Evolutionary conservation across 1,139 yeast genomes (phyloP), one percentile per base, ranked within the genome.

Genomic region (Yamadazyma atmosphaerica): DNA sequence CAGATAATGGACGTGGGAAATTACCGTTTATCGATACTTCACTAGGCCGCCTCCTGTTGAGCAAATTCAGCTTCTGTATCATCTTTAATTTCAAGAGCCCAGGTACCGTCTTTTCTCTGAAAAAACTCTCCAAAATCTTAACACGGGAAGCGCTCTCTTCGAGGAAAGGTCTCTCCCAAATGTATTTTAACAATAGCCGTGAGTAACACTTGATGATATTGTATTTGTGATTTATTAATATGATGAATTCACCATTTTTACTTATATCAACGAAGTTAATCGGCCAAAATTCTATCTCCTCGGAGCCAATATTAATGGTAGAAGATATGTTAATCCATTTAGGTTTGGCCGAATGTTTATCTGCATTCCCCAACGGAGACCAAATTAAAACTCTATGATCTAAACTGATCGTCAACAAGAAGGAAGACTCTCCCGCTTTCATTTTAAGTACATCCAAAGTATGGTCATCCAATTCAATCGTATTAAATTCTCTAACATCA

Each of bases 361-460:
- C 46, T 1, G 35, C 35, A 10, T 33, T 32, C 1, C 53, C 61
- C 37, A 81, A 60, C 2, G 92, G 94, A 1, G 87, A 80, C 95
- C 95, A 86, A 9, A 86, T 77, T 27, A 79, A 60, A 1, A 86
- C 69, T 42, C 72, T 78, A 50, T 83, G 89, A 52, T 86, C 95
- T 49, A 87, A 62, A 3, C 90, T 90, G 22, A 84, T 72, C 0
- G 90, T 75, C 0, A 84, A 81, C 28, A 86, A 65, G 53, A 73
- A 82, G 10, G 83, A 83, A 50, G 74, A 73, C 35, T 72, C 67
- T 24, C 83, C 79, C 1, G 87, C 74, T 12, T 68, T 64, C 11
- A 86, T 64, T 44, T 73, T 73, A 27, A 84, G 68, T 6, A 86
- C 72, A 56, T 87, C 95, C 36, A 85, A 62, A 19, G 67, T 59